A percentile compares a stretch with the other conserved stretches of the same genome.
phyloP scores from a whole-genome alignment of 1,139 yeast species.

The Blastobotrys serpentis region DNA sequence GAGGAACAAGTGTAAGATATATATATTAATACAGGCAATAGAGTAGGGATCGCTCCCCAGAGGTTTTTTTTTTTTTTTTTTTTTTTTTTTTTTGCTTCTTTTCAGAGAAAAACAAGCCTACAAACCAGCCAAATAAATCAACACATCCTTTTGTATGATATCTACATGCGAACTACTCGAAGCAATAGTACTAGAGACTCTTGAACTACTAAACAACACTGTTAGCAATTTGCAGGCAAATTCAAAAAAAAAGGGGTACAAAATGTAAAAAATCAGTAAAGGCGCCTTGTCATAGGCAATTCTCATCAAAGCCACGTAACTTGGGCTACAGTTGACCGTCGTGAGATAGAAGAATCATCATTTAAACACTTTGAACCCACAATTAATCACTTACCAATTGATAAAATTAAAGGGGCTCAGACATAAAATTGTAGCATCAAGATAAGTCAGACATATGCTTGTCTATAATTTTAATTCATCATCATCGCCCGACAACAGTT shows the following conservation, averaged over 20 bases:
- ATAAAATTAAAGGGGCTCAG: conserved; percentile 39
- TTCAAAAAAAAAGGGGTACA: not conserved
- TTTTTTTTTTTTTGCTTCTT: no score
- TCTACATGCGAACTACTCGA: no score
- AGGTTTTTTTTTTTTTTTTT: no score
- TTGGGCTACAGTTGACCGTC: conserved; percentile 99
- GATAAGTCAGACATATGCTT: conserved; percentile 97
- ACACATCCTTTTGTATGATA: no score
- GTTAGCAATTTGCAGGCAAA: no score
- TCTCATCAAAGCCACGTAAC: conserved; percentile 88
- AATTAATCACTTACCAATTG: conserved; percentile 24
- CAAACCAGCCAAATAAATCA: no score
- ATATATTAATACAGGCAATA: not conserved
- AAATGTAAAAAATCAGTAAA: conserved; percentile 2
- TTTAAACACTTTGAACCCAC: conserved; percentile 29
- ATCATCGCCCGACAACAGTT: conserved; percentile 58
- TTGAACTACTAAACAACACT: no score
- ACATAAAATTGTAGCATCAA: conserved; percentile 53
- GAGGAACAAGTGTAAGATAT: conserved; percentile 57
- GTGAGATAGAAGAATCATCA: conserved; percentile 94
- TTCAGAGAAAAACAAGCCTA: no score
- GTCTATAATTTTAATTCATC: conserved; percentile 65
- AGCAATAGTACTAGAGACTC: no score
- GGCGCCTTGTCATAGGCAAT: conserved; percentile 98
- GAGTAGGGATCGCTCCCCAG: no score